Evolutionary conservation across 139 green algal genomes (phyloP), one percentile per base, ranked within the genome.

Genomic region (Closterium sp.): DNA sequence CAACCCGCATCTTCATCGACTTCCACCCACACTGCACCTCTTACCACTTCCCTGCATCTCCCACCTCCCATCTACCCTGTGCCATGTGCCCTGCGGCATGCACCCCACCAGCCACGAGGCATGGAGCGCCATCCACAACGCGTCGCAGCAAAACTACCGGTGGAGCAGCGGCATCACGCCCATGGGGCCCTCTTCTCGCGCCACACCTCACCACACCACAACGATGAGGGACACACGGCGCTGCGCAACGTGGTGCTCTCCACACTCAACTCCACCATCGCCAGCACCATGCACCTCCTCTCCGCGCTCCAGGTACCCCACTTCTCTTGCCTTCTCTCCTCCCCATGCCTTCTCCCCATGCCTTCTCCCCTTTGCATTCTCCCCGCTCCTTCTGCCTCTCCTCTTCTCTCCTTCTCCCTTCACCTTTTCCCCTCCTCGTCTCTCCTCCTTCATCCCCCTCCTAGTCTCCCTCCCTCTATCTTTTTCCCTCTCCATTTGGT

Each of bases 111-210:
- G 91, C 22, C 79, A 93, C 86, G 28, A n/a, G 45, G n/a, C 42
- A 31, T 93, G 91, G 91, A 88, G 86, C 91, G 38, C 31, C 45
- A 22, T 93, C 31, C 91, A 93, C 70, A 94, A 92, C 45, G 38
- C 27, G 0, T 89, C 88, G 22, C 19, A 50, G 31, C n/a, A 94
- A 19, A 22, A 92, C 45, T 94, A 89, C 45, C 42, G 90, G 32
- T 94, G 91, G 91, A 27, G 42, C 17, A 13, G 89, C 6, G 91
- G 91, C 17, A 42, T 30, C 28, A 94, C 91, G 29, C 91, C 91
- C 21, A 92, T 94, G 10, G 91, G 91, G n/a, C n/a, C 70, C 86
- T 86, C 28, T 89, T 93, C 31, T 79, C 62, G 27, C 62, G 62
- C 62, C 42, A 62, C 62, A 79, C 62, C 62, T 79, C 62, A 27